Evolutionary conservation across 768 basidiomycete species (phyloP).

Genomic region (Leccinum obscurum): DNA sequence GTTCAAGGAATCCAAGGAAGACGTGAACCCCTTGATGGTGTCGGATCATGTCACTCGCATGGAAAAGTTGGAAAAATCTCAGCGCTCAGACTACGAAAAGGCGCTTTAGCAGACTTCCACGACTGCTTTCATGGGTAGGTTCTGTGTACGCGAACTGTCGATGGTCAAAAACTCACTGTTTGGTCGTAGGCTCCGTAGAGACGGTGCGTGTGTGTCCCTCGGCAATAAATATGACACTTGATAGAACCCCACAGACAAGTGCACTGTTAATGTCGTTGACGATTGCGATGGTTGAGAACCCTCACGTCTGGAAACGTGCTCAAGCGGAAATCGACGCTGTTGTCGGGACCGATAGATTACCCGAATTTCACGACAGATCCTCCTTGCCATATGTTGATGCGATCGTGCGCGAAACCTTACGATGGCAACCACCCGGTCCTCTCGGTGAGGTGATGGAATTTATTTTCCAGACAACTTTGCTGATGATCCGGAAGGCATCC

Average conservation of each 20-base stretch:
- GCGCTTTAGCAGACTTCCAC: slow-evolving; percentile 18
- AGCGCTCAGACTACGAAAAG: slow-evolving; percentile 11
- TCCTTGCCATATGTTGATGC: slow-evolving; percentile 14
- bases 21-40: slow-evolving; percentile 12
- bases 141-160: no score
- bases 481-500: slow-evolving; percentile 7
- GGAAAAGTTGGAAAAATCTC: slow-evolving; percentile 5
- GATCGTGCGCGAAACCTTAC: slow-evolving; percentile 11
- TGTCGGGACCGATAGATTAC: slow-evolving; percentile 9
- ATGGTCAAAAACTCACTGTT: not conserved
- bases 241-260: slow-evolving; percentile 2
- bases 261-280: slow-evolving; percentile 3
- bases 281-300: slow-evolving; percentile 16
- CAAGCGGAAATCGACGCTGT: slow-evolving; percentile 13
- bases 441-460: not conserved
- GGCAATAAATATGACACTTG: not conserved
- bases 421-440: slow-evolving; percentile 12
- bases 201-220: slow-evolving; percentile 5
- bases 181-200: slow-evolving; percentile 11
- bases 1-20: slow-evolving; percentile 10
- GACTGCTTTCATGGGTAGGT: slow-evolving; percentile 19
- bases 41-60: slow-evolving; percentile 14
- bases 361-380: slow-evolving; percentile 9
- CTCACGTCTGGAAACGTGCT: slow-evolving; percentile 8
- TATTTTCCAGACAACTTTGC: not conserved